phyloP scores from a whole-genome alignment of 371 early-diverging fungal species.

The Mortierella sp. region DNA sequence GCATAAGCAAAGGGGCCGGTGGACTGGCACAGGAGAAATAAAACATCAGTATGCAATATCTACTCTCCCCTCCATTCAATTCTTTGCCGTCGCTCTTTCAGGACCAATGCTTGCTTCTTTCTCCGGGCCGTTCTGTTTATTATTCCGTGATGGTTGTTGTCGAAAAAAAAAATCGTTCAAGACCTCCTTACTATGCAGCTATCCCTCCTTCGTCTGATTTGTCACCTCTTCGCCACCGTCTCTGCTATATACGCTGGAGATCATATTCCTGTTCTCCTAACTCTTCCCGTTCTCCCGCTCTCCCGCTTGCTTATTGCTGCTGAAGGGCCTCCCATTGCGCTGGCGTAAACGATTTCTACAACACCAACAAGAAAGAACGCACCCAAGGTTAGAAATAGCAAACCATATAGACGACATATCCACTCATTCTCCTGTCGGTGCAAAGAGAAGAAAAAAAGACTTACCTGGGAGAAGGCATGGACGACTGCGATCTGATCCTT shows the following conservation, averaged over 20 bases:
- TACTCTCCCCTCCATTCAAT: too few relatives aligned
- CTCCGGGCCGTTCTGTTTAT: background rate
- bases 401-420: background rate
- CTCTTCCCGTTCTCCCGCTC: background rate
- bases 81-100: too few relatives aligned
- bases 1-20: background rate
- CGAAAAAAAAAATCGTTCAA: too few relatives aligned
- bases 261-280: background rate
- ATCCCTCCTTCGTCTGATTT: background rate
- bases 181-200: too few relatives aligned
- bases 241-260: background rate
- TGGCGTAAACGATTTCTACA: conserved; percentile 81
- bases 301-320: conserved; percentile 6
- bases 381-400: background rate
- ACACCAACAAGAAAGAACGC: background rate
- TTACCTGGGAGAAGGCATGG: conserved; percentile 89
- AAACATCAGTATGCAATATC: background rate
- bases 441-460: background rate
- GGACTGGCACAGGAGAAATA: background rate
- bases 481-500: conserved; percentile 83
- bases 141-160: background rate
- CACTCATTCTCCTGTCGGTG: background rate
- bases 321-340: conserved; percentile 70
- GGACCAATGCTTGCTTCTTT: too few relatives aligned
- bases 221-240: background rate